phyloP scores from a whole-genome alignment of 148 eudicot species.

The Persicaria maculosa region DNA sequence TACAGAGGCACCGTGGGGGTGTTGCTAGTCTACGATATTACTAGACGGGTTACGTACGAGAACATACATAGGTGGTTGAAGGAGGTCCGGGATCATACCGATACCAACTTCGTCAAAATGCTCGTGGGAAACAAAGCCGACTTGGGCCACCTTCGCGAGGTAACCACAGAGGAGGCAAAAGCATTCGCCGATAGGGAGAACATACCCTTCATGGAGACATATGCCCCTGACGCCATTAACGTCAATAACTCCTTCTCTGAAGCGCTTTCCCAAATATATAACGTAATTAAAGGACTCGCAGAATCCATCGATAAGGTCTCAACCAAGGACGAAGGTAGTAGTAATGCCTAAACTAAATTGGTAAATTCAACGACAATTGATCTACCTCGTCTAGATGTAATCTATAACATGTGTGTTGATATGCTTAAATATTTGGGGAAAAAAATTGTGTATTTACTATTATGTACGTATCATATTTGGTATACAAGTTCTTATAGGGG shows the following conservation, averaged over 20 bases:
- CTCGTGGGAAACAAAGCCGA: conserved; percentile 35
- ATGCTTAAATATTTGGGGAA: too few species aligned
- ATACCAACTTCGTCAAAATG: conserved; percentile 32
- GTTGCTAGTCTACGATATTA: conserved; percentile 27
- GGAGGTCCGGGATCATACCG: conserved; percentile 36
- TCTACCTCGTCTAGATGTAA: too few species aligned
- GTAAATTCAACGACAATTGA: too few species aligned
- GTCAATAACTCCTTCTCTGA: conserved; percentile 34
- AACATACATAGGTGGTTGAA: conserved; percentile 34
- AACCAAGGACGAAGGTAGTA: too few species aligned
- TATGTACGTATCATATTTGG: too few species aligned
- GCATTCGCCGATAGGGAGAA: conserved; percentile 33
- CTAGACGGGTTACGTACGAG: conserved; percentile 30
- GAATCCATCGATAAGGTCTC: too few species aligned
- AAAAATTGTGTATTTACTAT: too few species aligned
- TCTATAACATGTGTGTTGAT: too few species aligned
- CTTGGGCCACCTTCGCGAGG: conserved; percentile 30
- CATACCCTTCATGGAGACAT: conserved; percentile 16
- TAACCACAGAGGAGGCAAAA: conserved; percentile 27
- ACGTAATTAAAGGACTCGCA: too few species aligned
- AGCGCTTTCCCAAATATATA: conserved; percentile 28
- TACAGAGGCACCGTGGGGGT: conserved; percentile 38
- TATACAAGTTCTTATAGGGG: too few species aligned
- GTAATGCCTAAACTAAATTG: too few species aligned
- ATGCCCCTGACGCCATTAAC: conserved; percentile 29